Conservation (phyloP, 441 rosid genomes). For the Pelargonium cotyledonis region DNA sequence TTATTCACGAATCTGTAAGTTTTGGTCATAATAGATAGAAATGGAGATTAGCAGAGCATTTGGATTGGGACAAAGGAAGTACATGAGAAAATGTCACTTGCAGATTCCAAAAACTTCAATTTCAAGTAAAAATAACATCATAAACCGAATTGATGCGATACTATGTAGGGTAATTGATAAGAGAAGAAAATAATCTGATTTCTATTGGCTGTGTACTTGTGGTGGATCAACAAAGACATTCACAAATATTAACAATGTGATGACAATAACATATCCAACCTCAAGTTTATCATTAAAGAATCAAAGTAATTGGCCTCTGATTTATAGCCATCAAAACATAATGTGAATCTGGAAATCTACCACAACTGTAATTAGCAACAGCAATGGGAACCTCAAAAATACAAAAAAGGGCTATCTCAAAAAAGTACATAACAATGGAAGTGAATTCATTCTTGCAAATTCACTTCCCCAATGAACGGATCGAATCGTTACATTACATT, state of each 20-base stretch:
- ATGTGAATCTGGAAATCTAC: background rate
- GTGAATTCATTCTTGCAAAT: conserved; percentile 11
- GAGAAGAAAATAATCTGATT: too few species aligned
- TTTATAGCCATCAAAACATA: background rate
- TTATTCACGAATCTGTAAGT: too few species aligned
- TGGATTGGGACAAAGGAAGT: too few species aligned
- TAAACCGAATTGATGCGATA: too few species aligned
- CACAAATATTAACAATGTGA: background rate
- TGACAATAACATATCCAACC: background rate
- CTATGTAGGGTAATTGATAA: too few species aligned
- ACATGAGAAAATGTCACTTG: too few species aligned
- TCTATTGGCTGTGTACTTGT: too few species aligned
- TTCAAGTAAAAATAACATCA: too few species aligned
- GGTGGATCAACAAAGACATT: too few species aligned
- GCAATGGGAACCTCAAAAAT: background rate
- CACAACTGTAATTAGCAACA: background rate
- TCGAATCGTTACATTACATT: conserved; percentile 1
- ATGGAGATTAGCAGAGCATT: too few species aligned
- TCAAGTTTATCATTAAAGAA: background rate
- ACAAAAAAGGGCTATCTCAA: background rate
- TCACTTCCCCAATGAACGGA: conserved; percentile 4
- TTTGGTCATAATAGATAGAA: too few species aligned
- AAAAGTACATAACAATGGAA: conserved; percentile 6
- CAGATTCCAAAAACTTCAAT: too few species aligned
- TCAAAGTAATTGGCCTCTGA: background rate